Evolutionary conservation across 768 basidiomycete species (phyloP), one percentile per base, ranked within the genome.

Genomic region (Suillus cothurnatus): DNA sequence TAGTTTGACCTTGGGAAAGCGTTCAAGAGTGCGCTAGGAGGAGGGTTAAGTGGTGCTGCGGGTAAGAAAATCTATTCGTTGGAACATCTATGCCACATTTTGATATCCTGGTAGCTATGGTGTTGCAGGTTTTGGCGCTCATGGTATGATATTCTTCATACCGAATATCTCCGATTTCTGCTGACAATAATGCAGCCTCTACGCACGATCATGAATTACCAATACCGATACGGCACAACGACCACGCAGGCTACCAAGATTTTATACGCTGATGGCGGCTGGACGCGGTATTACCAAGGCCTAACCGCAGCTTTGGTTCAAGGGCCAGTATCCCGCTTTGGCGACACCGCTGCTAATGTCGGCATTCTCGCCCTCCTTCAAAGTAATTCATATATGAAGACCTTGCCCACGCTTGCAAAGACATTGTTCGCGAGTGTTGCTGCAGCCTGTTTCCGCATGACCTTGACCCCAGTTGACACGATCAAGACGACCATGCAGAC

Each of bases 201-300:
- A n/a, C 86, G 94, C n/a, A 97, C 96, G 3, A 84, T 95, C 63
- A 98, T 99, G 97, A 99, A 98, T 81, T 97, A 93, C 73, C 94
- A 95, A 79, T 95, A 95, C 75, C 87, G 90, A 61, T 95, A 88
- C 73, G 95, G 95, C n/a, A 90, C 90, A 2, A 85, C 87, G 2
- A 88, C 88, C 7, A 87, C 86, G 0, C 77, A 83, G 45, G 89
- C 92, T 15, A 85, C 83, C 64, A 75, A 77, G 57, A 93, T 86
- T 4, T 86, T 96, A 21, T 91, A 91, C 73, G 77, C 77, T 2
- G 91, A 95, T 65, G 94, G 95, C 17, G 93, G 94, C 11, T 90
- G 85, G 81, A 80, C 84, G 43, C 85, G 96, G 50, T 97, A 91
- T 77, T 99, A 97, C 76, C 89, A 93, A 68, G 97, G 97, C 7